Evolutionary conservation across 768 basidiomycete species (phyloP), one percentile per base, ranked within the genome.

Genomic region (Boletus rubroflammeus): DNA sequence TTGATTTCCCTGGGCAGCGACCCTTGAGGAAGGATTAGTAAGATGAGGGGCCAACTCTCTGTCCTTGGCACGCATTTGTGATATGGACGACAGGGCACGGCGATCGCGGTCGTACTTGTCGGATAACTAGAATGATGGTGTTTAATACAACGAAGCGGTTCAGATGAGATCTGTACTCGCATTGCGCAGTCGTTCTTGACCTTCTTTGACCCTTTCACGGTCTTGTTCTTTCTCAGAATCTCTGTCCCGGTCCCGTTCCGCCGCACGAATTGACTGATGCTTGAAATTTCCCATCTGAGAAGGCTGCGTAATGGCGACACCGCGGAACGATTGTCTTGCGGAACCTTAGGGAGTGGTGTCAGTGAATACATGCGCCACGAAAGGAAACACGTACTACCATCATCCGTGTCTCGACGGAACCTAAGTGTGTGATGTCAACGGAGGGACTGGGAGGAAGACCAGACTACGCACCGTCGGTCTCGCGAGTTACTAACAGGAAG

Each of bases 201-300:
- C 87, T 60, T 90, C 88, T 64, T 84, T 86, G 60, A 89, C 86
- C 59, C 84, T 74, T 64, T 89, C 78, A 7, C 78, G 77, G 47
- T 81, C 80, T 50, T 75, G 72, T 28, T 80, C 78, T 52, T 70
- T 73, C 54, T 79, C 85, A 8, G 68, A 66, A 23, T 82, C 70
- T 50, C 63, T 66, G 42, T 73, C 82, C 46, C 78, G 73, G 53
- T 72, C 82, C 46, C 85, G 80, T 67, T 89, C 88, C 40, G 74
- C 77, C 15, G 81, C 75, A 50, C 89, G 87, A 61, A 86, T 72
- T 11, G 90, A 90, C 61, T 93, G 91, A 64, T 93, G 91, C 66
- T 90, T 89, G 71, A 93, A 93, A 66, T 91, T 92, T 45, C 91
- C 91, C 91, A 93, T 93, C 73, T 93, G 90, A 34, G 91, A 90